Base-by-base conservation (phyloP, 352 stramenopile species). In the Phytophthora sansomeana region DNA sequence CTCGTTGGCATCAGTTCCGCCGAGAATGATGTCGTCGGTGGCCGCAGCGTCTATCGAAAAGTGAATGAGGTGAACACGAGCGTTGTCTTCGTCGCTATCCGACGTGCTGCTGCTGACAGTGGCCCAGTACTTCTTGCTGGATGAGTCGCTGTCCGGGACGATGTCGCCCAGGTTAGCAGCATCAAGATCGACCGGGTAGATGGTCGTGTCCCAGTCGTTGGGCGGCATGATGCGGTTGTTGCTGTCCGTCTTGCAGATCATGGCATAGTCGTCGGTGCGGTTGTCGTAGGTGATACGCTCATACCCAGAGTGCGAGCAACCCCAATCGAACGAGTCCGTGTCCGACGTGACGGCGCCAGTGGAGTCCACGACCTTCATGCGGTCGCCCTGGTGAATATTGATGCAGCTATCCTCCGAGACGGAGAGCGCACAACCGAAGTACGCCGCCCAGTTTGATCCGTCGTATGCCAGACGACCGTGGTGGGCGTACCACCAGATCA, bases 191-290 rank as follows among this genome's bases (percentile, higher is more conserved):
- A 86, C 78, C 0, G 78, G 75, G 64, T 83, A 83, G 63, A 86
- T 77, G n/a, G 78, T 86, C 3, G 71, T 57, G 48, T 74, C 75
- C 46, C 66, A 77, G 39, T 74, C 75, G n/a, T 67, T 62, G 42
- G 72, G 75, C 55, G 77, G 78, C 58, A 83, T 86, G 67, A 86
- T 81, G 63, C 77, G 77, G 72, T 86, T 83, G 69, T 81, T 86
- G 77, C 67, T 83, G 77, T 86, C 77, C 11, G 77, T 85, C 69
- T 83, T 85, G 21, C 77, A 81, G 54, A 83, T 83, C 43, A 59
- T 74, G 5, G 75, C 74, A 48, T 78, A 83, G 51, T 72, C 47
- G n/a, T 75, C 64, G 14, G 64, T 54, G 41, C 73, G 74, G 29
- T 71, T 58, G 67, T 83, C 77, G 56, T 78, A 85, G 29, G 77